Percentiles rank a stretch among this genome's conserved stretches.
phyloP scores from a whole-genome alignment of 768 basidiomycete species.

The Suillus subalutaceus region DNA sequence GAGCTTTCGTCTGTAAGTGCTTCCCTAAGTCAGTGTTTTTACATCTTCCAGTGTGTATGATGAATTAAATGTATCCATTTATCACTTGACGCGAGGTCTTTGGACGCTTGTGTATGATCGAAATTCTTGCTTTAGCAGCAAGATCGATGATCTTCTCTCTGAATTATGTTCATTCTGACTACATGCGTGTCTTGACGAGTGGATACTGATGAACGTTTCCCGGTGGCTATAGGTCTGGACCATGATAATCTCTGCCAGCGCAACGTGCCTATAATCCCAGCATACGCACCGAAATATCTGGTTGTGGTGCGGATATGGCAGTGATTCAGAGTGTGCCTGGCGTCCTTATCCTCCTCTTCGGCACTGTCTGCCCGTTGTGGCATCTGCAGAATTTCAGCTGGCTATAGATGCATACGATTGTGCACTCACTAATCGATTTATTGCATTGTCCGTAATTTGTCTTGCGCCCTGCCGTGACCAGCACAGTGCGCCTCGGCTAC shows the following conservation, averaged over 20 bases:
- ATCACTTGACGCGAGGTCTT: slow-evolving; percentile 28
- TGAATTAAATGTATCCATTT: background rate
- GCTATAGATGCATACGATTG: background rate
- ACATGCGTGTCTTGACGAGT: slow-evolving; percentile 16
- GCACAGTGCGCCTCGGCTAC: slow-evolving; percentile 17
- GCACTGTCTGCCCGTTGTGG: background rate
- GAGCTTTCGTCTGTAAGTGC: background rate
- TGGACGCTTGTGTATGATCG: slow-evolving; percentile 32
- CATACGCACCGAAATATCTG: slow-evolving; percentile 7
- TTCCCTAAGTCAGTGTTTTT: background rate
- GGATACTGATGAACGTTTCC: slow-evolving; percentile 1
- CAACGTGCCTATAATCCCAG: background rate
- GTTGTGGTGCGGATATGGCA: background rate
- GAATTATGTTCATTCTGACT: slow-evolving; percentile 17
- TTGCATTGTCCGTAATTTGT: slow-evolving; percentile 8
- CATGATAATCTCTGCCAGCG: slow-evolving; percentile 4
- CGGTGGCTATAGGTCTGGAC: slow-evolving; percentile 5
- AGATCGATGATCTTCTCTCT: slow-evolving; percentile 38
- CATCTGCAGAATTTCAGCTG: background rate
- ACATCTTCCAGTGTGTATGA: background rate
- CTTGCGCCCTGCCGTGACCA: slow-evolving; percentile 13
- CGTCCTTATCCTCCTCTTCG: background rate
- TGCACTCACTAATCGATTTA: too few relatives aligned
- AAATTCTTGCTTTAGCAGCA: slow-evolving; percentile 17
- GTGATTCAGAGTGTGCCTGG: slow-evolving; percentile 2